A percentile compares a stretch with the other conserved stretches of the same genome.
Evolutionary conservation across 2,329 filamentous ascomycete species (phyloP).

Genomic region (Ceratocystis huliohia): DNA sequence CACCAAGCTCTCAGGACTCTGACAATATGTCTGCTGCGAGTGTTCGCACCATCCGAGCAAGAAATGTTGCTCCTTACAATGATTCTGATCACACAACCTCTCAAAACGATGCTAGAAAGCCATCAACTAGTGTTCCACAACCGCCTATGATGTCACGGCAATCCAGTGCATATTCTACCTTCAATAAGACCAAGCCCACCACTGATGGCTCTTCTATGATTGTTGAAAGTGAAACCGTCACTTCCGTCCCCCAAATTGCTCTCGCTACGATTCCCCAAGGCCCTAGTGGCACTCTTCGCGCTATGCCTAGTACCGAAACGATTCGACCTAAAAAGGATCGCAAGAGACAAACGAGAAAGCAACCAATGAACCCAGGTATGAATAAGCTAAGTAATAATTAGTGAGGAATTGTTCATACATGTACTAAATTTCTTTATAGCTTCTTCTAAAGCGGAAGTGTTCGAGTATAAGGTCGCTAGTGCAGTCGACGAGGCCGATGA

Average conservation of each 20-base stretch:
- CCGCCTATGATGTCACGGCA: conserved; percentile 49
- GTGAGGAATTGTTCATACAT: background rate
- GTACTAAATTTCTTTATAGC: conserved; percentile 35
- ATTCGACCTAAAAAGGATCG: conserved; percentile 91
- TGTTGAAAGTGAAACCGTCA: conserved; percentile 92
- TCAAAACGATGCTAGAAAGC: conserved; percentile 32
- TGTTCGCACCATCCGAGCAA: conserved; percentile 9
- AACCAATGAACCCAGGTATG: conserved; percentile 59
- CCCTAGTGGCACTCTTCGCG: conserved; percentile 53
- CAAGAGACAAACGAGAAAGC: conserved; percentile 65
- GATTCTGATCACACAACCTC: conserved; percentile 54
- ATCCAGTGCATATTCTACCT: conserved; percentile 51
- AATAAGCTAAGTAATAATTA: conserved; percentile 41
- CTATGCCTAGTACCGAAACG: conserved; percentile 87
- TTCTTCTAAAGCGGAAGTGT: conserved; percentile 93
- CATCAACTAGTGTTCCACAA: conserved; percentile 29
- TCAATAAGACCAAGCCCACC: conserved; percentile 57
- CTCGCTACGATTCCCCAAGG: conserved; percentile 47
- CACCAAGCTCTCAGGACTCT: conserved; percentile 7
- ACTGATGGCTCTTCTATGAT: conserved; percentile 81
- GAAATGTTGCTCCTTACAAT: conserved; percentile 23
- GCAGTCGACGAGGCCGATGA: conserved; percentile 93
- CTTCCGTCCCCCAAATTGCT: conserved; percentile 73
- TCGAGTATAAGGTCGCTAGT: conserved; percentile 91
- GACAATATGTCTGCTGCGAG: conserved; percentile 12